These are phyloP conservation scores for Euphorbia lathyris DNA, from an alignment of 345 rosid genomes.

Conservation along the genomic window DNA sequence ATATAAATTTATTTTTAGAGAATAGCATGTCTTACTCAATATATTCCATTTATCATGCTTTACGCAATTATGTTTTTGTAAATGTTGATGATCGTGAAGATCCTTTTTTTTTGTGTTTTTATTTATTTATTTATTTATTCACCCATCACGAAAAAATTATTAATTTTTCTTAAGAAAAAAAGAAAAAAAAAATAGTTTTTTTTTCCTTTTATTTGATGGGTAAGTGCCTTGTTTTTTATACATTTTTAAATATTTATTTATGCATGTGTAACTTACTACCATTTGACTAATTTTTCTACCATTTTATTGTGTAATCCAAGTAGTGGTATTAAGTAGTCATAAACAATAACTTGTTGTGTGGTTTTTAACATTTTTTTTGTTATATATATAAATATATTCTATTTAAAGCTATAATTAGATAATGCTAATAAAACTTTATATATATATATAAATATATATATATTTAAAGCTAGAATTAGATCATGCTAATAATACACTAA, in stretches of 20 bases:
- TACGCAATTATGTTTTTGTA: slow-evolving; percentile 11
- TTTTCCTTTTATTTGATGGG: not conserved
- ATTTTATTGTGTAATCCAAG: not conserved
- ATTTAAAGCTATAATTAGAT: too few relatives aligned
- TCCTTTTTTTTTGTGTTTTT: not conserved
- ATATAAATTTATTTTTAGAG: not conserved
- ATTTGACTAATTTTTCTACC: not conserved
- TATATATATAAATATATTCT: too few relatives aligned
- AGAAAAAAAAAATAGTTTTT: too few relatives aligned
- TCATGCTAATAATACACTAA: too few relatives aligned
- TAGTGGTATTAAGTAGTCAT: not conserved
- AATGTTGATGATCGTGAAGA: not conserved
- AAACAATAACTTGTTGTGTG: too few relatives aligned
- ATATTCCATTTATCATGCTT: slow-evolving; percentile 17
- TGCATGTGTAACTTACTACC: not conserved
- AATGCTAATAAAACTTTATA: too few relatives aligned
- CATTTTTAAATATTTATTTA: too few relatives aligned
- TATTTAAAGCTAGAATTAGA: too few relatives aligned
- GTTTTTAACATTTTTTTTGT: too few relatives aligned
- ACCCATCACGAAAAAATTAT: too few relatives aligned
- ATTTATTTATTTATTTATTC: not conserved
- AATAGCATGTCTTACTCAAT: slow-evolving; percentile 12
- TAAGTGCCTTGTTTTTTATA: not conserved
- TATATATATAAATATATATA: too few relatives aligned
- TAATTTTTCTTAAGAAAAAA: too few relatives aligned